Evolutionary conservation across 1,284 basidiomycete species (phyloP), one percentile per base, ranked within the genome.

Genomic region (Melampsora larici-populina): DNA sequence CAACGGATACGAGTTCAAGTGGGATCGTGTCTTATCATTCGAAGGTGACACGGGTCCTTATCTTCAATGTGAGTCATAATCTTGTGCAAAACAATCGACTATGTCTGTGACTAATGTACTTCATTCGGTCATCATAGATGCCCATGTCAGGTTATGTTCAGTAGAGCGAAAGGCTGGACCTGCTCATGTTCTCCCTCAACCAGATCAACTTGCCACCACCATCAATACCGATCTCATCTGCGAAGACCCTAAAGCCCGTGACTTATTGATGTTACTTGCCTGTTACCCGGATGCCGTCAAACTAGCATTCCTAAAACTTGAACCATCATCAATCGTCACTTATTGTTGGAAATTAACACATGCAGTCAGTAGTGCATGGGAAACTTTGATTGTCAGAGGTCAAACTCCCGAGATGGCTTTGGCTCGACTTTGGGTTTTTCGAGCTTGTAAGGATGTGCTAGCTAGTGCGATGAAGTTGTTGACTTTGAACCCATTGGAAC

Each of bases 1-100:
- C 84, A 97, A 97, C 86, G 95, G 97, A 86, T 99, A 99, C 86
- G 90, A 88, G 18, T 98, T 97, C 86, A 92, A 95, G 85, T 95
- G 93, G 90, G 89, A 91, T 80, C 90, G 95, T 70, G 97, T 97
- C 92, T 89, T 92, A 73, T 93, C 92, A 46, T 98, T 97, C 84
- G 94, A 97, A 84, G 96, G 96, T 67, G 96, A 98, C 85, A 98
- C 96, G 1, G 96, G 94, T 72, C 81, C 82, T 60, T 83, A 84
- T 79, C 79, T 84, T 49, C 82, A 81, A 79, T 46, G 62, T 68
- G 33, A 31, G 64, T 46, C 9, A 21, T 33, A 24, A 65, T 26
- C 48, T 51, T 13, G 29, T 21, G 2, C 36, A 65, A 65, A 26
- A 55, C 33, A 21, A 49, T 17, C 13, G 1, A 18, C 46, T 18